Percentiles rank a stretch among this genome's conserved stretches.
These are phyloP conservation scores for Tricholoma sp. DNA, from an alignment of 768 basidiomycete species.

Conservation along the genomic window DNA sequence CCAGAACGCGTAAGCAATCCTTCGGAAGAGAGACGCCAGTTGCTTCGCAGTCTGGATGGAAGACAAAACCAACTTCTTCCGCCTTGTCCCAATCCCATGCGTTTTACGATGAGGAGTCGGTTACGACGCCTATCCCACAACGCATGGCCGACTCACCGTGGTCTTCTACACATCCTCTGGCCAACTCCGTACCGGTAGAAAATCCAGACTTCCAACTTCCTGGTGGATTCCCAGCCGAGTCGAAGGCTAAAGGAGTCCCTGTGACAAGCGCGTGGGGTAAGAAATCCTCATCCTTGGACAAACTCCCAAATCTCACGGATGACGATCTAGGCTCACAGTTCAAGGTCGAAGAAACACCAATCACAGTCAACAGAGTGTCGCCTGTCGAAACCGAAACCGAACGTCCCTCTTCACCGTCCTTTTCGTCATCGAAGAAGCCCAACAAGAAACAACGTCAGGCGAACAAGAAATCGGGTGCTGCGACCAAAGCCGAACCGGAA, in stretches of 20 bases:
- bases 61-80: constrained; percentile 9
- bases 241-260: neutral
- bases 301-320: neutral
- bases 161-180: constrained; percentile 3
- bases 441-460: constrained; percentile 27
- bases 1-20: constrained; percentile 8
- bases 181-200: neutral
- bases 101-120: neutral
- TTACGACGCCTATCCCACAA: constrained; percentile 2
- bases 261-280: constrained; percentile 19
- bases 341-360: neutral
- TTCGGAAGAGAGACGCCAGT: constrained; percentile 7
- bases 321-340: neutral
- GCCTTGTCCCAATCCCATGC: constrained; percentile 4
- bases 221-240: constrained; percentile 4
- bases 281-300: neutral
- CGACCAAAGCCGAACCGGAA: constrained; percentile 13
- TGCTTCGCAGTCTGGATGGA: constrained; percentile 15
- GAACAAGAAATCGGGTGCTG: constrained; percentile 13
- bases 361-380: constrained; percentile 1
- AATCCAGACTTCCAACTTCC: neutral
- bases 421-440: constrained; percentile 21
- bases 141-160: constrained; percentile 1
- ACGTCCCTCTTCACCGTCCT: constrained; percentile 1
- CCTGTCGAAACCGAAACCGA: constrained; percentile 1